Percentiles rank a stretch among this genome's conserved stretches.
phyloP scores from a whole-genome alignment of 371 early-diverging fungal genomes.

The Saksenaea vasiformis region DNA sequence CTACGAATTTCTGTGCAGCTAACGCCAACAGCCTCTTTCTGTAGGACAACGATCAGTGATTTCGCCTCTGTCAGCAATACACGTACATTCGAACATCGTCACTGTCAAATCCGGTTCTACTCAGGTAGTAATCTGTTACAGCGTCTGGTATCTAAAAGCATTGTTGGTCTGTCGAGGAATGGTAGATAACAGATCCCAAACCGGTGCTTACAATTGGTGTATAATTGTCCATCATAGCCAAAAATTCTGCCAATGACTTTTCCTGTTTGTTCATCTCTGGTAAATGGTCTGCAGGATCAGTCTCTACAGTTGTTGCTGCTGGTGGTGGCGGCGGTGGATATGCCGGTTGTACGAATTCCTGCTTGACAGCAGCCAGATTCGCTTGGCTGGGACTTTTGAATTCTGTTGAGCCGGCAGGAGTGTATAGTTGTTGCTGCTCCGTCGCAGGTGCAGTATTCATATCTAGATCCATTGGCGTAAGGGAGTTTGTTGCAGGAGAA shows the following conservation, averaged over 20 bases:
- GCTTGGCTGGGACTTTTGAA: constrained; percentile 25
- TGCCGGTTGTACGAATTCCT: not conserved
- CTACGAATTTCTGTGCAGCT: constrained; percentile 94
- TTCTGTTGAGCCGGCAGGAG: constrained; percentile 8
- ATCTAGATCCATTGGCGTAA: constrained; percentile 27
- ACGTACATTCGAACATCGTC: constrained; percentile 86
- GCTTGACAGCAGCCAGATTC: not conserved
- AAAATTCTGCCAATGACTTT: constrained; percentile 79
- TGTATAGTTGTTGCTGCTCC: constrained; percentile 20
- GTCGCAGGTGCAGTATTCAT: constrained; percentile 18
- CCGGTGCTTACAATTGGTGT: constrained; percentile 74
- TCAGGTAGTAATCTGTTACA: constrained; percentile 94
- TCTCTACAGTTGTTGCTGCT: not conserved
- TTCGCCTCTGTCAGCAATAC: not conserved
- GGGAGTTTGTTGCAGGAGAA: constrained; percentile 22
- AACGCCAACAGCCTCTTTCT: constrained; percentile 88
- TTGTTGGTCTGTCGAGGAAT: not conserved
- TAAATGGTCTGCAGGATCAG: constrained; percentile 14
- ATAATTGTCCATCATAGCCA: constrained; percentile 87
- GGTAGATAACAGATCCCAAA: not conserved
- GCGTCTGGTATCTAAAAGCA: constrained; percentile 92
- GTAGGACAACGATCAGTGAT: constrained; percentile 2
- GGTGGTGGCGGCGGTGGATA: constrained; percentile 13
- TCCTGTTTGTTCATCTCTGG: constrained; percentile 61
- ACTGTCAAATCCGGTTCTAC: constrained; percentile 92